Conservation (phyloP, 176 grass and related monocot species). For the Saccharum officinarum region DNA sequence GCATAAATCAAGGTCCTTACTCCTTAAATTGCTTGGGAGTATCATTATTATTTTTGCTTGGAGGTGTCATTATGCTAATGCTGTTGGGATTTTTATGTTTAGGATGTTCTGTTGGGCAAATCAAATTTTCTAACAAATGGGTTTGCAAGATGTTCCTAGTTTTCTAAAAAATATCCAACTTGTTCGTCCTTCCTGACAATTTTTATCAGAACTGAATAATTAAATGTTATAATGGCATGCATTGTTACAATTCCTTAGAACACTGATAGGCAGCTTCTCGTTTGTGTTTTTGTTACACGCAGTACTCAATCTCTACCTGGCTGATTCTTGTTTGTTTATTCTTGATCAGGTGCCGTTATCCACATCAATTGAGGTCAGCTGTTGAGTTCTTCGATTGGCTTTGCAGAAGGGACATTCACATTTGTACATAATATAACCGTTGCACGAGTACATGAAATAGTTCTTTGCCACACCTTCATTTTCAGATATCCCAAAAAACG, state of each 20-base stretch:
- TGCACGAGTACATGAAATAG: background rate
- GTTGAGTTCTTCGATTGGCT: slow-evolving; percentile 1
- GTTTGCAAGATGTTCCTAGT: background rate
- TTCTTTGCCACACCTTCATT: background rate
- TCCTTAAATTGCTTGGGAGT: background rate
- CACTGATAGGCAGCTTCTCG: background rate
- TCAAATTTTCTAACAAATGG: background rate
- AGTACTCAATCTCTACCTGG: background rate
- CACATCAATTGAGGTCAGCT: background rate
- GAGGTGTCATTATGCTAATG: background rate
- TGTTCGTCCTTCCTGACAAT: background rate
- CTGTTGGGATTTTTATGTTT: background rate
- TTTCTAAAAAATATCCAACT: background rate
- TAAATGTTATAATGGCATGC: background rate
- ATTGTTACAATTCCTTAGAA: background rate
- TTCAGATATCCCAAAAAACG: background rate
- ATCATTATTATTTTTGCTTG: background rate
- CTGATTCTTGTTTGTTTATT: slow-evolving; percentile 6
- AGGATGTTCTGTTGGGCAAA: background rate
- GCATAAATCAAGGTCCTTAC: background rate
- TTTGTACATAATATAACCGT: background rate
- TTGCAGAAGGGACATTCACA: background rate
- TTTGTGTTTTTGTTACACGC: background rate
- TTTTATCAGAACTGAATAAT: background rate
- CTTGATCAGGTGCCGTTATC: slow-evolving; percentile 1